phyloP scores from a whole-genome alignment of 176 grass and related monocot genomes.

The Alloteropsis semialata region DNA sequence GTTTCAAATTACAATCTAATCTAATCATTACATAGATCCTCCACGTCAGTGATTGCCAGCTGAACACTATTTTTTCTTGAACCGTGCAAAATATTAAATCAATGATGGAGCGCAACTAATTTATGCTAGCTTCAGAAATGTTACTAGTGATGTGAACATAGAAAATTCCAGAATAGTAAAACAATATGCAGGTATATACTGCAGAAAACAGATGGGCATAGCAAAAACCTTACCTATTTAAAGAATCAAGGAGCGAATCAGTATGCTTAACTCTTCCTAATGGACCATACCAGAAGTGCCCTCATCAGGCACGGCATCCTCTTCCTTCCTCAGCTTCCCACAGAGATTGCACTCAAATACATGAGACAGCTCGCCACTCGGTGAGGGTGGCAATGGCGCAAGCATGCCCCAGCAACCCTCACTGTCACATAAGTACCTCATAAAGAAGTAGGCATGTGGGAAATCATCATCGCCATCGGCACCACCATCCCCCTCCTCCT shows the following conservation, averaged over 20 bases:
- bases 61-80: not conserved
- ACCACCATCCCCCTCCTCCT: conserved; percentile 34
- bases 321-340: conserved; percentile 47
- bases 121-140: not conserved
- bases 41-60: not conserved
- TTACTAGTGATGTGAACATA: conserved; percentile 8
- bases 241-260: not conserved
- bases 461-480: conserved; percentile 34
- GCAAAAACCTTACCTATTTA: conserved; percentile 1
- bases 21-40: not conserved
- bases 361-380: conserved; percentile 39
- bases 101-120: not conserved
- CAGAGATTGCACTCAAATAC: conserved; percentile 85
- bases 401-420: conserved; percentile 72
- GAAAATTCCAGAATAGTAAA: not conserved
- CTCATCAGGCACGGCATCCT: conserved; percentile 24
- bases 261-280: conserved; percentile 3
- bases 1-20: not conserved
- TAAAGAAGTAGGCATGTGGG: conserved; percentile 65
- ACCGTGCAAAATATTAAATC: not conserved
- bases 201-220: not conserved
- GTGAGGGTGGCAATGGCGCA: conserved; percentile 60
- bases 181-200: not conserved
- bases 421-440: conserved; percentile 65
- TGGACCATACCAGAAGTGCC: conserved; percentile 36